Percentiles rank a stretch among this genome's conserved stretches.
These are phyloP conservation scores for Lentinus brumalis DNA, from an alignment of 768 basidiomycete species.

Conservation along the genomic window DNA sequence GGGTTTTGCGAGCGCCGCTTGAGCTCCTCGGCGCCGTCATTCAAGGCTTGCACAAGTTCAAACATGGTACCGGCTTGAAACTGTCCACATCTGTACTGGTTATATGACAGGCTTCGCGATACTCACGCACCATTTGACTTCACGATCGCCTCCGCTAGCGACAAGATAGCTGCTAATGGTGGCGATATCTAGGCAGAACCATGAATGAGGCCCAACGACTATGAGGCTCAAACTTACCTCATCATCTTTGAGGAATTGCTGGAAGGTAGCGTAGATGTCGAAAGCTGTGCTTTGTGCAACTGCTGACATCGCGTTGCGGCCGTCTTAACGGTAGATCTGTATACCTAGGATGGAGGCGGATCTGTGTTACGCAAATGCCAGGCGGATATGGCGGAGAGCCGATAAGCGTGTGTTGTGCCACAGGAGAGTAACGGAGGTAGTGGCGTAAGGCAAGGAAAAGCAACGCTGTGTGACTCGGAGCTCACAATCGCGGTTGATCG, in stretches of 20 bases:
- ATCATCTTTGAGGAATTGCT: conserved; percentile 60
- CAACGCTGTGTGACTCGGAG: too few relatives aligned
- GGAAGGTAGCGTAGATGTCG: conserved; percentile 57
- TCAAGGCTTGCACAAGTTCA: conserved; percentile 84
- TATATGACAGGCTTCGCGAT: conserved; percentile 10
- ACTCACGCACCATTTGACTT: conserved; percentile 64
- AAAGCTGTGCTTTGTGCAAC: conserved; percentile 28
- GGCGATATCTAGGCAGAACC: conserved; percentile 59
- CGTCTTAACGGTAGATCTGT: not conserved
- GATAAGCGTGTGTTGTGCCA: too few relatives aligned
- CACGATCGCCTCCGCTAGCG: conserved; percentile 80
- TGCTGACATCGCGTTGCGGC: conserved; percentile 2
- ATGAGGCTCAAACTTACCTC: conserved; percentile 47
- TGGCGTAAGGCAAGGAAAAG: too few relatives aligned
- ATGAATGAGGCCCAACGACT: not conserved
- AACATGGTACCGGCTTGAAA: conserved; percentile 84
- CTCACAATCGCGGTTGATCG: too few relatives aligned
- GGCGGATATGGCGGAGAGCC: too few relatives aligned
- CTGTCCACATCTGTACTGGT: not conserved
- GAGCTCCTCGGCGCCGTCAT: conserved; percentile 69
- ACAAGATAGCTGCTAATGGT: conserved; percentile 86
- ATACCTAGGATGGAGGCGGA: not conserved
- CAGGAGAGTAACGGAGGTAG: too few relatives aligned
- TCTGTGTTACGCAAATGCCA: not conserved
- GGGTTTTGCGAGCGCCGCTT: conserved; percentile 69